Base-by-base conservation (phyloP, 139 green algal genomes). In the Parachlorella kessleri region DNA sequence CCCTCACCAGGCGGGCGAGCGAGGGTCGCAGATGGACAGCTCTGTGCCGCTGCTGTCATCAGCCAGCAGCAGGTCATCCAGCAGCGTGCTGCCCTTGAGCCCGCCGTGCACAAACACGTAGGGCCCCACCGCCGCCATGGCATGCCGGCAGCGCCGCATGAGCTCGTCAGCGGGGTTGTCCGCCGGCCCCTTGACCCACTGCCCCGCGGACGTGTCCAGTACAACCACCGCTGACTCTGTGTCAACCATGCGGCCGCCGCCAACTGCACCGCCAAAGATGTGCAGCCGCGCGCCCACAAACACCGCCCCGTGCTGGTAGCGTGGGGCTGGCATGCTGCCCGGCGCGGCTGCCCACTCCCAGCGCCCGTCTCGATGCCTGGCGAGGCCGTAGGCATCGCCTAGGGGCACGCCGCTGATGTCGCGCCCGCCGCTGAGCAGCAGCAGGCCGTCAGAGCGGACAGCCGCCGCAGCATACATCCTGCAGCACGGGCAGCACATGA, bases 331-430 rank as follows among this genome's bases (percentile, higher is more conserved):
- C 89, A 98, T 97, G 66, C 85, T 84, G 24, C 95, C 97, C 14
- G 97, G 97, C 2, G 97, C 96, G n/a, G 91, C 88, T 38, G 97
- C 95, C 97, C 97, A 99, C 86, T 99, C 97, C 97, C 97, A 99
- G 42, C 97, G 91, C 28, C 97, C 97, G 81, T 99, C 97, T 2
- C 97, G 81, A 75, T 99, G 97, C n/a, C 97, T 79, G 2, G 96
- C 96, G 81, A 99, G 93, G 36, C 97, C 97, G 79, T 95, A 98
- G 2, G 97, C 96, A 76, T 98, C 97, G 8, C 86, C 90, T 30
- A 99, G 83, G 3, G 97, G 95, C 2, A 83, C 88, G 72, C 93
- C 92, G 33, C 81, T 84, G 9, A 88, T 90, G 80, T 98, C 94
- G 18, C 97, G 87, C 18, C 97, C 97, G 9, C 97, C 97, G 72